Evolutionary conservation across 257 asterid genomes (phyloP).

Genomic region (Phtheirospermum japonicum): DNA sequence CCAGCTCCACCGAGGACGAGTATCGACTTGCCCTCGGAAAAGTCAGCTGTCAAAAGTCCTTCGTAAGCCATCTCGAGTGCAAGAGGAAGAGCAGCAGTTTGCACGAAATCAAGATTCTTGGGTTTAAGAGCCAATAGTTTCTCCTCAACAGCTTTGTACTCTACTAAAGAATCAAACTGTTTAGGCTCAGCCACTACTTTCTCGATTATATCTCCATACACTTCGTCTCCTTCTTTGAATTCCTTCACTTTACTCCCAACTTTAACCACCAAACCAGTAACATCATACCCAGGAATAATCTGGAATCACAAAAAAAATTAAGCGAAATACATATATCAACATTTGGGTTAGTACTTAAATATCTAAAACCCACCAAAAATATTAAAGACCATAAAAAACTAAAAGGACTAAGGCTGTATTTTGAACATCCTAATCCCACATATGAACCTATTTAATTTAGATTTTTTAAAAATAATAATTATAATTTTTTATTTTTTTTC

Average conservation of each 20-base stretch:
- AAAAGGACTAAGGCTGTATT: no score
- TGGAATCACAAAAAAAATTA: no score
- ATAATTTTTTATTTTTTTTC: no score
- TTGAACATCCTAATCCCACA: no score
- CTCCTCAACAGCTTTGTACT: conserved; percentile 83
- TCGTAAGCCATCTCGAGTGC: conserved; percentile 81
- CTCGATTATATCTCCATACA: conserved; percentile 76
- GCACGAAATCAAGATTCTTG: conserved; percentile 56
- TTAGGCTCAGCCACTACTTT: conserved; percentile 68
- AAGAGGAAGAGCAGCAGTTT: conserved; percentile 81
- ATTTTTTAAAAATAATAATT: no score
- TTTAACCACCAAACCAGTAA: conserved; percentile 86
- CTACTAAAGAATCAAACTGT: conserved; percentile 67
- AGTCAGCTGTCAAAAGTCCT: conserved; percentile 63
- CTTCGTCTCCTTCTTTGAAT: conserved; percentile 84
- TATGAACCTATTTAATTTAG: no score
- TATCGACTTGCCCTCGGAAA: conserved; percentile 64
- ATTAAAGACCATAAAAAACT: no score
- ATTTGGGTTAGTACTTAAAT: no score
- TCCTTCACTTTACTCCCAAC: conserved; percentile 66
- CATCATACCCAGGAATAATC: conserved; percentile 81
- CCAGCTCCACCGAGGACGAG: conserved; percentile 97
- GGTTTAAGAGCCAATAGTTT: conserved; percentile 73
- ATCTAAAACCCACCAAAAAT: no score
- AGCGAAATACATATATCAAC: no score